These are phyloP conservation scores for Diophrys appendiculata DNA, from an alignment of 73 alveolate genomes.

Conservation along the genomic window DNA sequence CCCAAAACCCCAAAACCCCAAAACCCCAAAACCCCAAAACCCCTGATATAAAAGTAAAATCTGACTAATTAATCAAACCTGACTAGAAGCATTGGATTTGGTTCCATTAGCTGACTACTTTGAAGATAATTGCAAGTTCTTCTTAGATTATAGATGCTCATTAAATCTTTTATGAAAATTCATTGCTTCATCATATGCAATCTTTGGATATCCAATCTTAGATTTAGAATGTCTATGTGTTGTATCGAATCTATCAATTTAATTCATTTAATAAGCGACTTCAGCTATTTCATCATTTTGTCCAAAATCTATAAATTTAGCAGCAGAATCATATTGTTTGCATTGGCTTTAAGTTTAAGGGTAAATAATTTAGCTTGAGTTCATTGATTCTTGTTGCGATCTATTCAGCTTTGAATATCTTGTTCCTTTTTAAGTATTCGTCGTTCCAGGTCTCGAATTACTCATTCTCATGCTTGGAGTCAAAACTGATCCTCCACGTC, in stretches of 20 bases:
- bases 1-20: too few relatives aligned
- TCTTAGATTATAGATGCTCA: constrained; percentile 37
- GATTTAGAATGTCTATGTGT: constrained; percentile 4
- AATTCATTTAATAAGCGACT: not conserved
- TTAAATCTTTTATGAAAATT: constrained; percentile 42
- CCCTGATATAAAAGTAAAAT: too few relatives aligned
- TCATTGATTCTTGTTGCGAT: too few relatives aligned
- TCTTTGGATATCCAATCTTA: constrained; percentile 41
- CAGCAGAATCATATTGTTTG: not conserved
- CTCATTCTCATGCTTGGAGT: not conserved
- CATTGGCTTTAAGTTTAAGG: not conserved
- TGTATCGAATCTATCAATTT: constrained; percentile 36
- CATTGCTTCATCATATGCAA: constrained; percentile 47
- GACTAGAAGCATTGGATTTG: too few relatives aligned
- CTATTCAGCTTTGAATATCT: too few relatives aligned
- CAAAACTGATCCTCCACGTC: not conserved
- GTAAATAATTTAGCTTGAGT: not conserved
- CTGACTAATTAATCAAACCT: too few relatives aligned
- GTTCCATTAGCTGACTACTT: too few relatives aligned
- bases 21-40: too few relatives aligned
- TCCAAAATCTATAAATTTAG: not conserved
- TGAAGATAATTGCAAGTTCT: too few relatives aligned
- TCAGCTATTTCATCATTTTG: not conserved
- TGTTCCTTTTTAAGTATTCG: too few relatives aligned
- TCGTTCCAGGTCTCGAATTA: not conserved